Conservation (phyloP, 768 basidiomycete genomes). For the Lentinula boryana region DNA sequence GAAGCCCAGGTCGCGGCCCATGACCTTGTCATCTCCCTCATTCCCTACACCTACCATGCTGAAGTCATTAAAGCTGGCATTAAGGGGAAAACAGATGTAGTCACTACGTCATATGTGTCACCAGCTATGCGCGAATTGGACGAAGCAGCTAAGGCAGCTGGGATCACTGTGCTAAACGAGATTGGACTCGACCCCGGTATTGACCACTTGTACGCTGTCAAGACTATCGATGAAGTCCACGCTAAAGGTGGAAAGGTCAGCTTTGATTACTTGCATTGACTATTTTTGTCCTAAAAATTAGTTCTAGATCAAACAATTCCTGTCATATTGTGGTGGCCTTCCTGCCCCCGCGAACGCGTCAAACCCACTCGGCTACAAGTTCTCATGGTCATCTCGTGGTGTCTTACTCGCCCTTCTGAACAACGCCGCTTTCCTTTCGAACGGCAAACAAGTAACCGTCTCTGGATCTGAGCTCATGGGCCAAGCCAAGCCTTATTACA, state of each 20-base stretch:
- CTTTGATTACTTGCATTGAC: conserved; percentile 1
- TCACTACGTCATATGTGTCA: conserved; percentile 94
- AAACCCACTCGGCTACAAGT: conserved; percentile 98
- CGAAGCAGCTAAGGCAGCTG: conserved; percentile 73
- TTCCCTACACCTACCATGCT: conserved; percentile 91
- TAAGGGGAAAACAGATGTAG: conserved; percentile 81
- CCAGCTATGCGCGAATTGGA: conserved; percentile 88
- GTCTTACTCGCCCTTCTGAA: conserved; percentile 94
- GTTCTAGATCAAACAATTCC: conserved; percentile 77
- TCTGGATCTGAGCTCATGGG: conserved; percentile 83
- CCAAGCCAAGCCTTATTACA: conserved; percentile 88
- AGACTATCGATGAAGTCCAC: conserved; percentile 92
- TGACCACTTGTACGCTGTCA: conserved; percentile 90
- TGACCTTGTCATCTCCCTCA: conserved; percentile 93
- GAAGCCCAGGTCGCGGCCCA: conserved; percentile 77
- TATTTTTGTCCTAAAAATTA: conserved; percentile 1
- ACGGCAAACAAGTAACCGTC: conserved; percentile 60
- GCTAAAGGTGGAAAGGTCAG: conserved; percentile 87
- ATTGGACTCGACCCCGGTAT: conserved; percentile 96
- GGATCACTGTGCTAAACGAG: conserved; percentile 95
- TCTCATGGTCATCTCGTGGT: conserved; percentile 97
- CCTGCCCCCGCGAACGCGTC: conserved; percentile 86
- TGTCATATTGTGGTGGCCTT: conserved; percentile 94
- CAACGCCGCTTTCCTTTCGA: conserved; percentile 72
- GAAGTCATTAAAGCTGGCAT: conserved; percentile 89